A percentile compares a stretch with the other conserved stretches of the same genome.
phyloP scores from a whole-genome alignment of 2,329 filamentous ascomycete genomes.

The Fusarium sp. region DNA sequence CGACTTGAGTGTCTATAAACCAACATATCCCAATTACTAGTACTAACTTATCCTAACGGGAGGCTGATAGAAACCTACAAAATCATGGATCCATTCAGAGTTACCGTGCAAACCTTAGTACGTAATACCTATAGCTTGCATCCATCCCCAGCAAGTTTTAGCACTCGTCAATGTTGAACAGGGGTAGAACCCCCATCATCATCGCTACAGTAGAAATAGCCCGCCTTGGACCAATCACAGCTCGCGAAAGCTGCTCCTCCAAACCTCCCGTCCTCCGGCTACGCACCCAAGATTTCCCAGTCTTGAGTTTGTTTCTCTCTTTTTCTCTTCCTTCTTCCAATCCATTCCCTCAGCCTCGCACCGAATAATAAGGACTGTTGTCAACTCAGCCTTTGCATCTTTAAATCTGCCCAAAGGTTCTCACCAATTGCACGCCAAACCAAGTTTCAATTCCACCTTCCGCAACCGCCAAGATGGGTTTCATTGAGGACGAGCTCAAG shows the following conservation, averaged over 20 bases:
- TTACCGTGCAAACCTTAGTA: not conserved
- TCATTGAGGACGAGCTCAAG: constrained; percentile 86
- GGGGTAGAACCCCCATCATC: constrained; percentile 38
- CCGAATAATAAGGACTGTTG: constrained; percentile 24
- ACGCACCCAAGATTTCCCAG: constrained; percentile 49
- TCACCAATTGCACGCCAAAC: constrained; percentile 33
- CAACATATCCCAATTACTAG: too few relatives aligned
- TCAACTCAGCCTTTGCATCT: constrained; percentile 20
- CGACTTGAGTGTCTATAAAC: not conserved
- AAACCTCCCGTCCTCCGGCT: constrained; percentile 50
- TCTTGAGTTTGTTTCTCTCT: constrained; percentile 41
- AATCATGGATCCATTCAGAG: too few relatives aligned
- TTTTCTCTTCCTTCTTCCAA: constrained; percentile 28
- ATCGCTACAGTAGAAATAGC: constrained; percentile 32
- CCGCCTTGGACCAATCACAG: constrained; percentile 40
- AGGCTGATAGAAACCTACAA: not conserved
- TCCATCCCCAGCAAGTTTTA: constrained; percentile 36
- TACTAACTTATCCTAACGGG: too few relatives aligned
- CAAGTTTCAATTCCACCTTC: constrained; percentile 34
- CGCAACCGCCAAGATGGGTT: constrained; percentile 76
- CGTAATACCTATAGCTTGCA: constrained; percentile 2
- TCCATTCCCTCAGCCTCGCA: constrained; percentile 27
- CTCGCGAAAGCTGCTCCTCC: constrained; percentile 42
- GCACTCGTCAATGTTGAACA: constrained; percentile 3
- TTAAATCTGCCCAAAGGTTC: constrained; percentile 23